Evolutionary conservation across 2,329 filamentous ascomycete species (phyloP), one percentile per base, ranked within the genome.

Genomic region (Cladosporium sp.): DNA sequence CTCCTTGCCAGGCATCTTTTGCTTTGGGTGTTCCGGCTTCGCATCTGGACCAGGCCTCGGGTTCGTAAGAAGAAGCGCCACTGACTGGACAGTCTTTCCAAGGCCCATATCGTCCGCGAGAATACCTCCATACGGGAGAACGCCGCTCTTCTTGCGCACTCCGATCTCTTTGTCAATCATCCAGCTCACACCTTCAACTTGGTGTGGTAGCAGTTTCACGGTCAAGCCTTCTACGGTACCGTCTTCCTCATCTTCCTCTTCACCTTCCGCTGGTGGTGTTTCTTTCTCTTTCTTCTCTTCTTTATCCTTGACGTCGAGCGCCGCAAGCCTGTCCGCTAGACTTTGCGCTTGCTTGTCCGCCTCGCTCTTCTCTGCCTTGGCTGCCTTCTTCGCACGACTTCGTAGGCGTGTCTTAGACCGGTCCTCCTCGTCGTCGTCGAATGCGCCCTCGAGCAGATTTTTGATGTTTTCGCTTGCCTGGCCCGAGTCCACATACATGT

Each of bases 51-150:
- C 70, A 3, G 84, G 83, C 28, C 90, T 92, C 21, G 88, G 86
- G 73, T 98, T 97, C 64, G 85, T 90, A 43, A 99, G 83, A 49
- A 99, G 90, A 34, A 98, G 84, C 1, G 94, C 89, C 65, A 99
- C 91, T 1, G 93, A 92, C 79, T 99, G 95, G 16, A 99, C 86
- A 0, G 95, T 99, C 83, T 99, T 99, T 66, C 95, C 95, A 16
- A 98, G 82, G 70, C 94, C 94, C 94, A 98, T 96, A 70, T 99
- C 95, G 73, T 99, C 95, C 21, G 95, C 95, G 39, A 99, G 85
- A 68, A 99, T 96, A 21, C 95, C 95, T 39, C 95, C 95, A 72
- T 96, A 95, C 32, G 94, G 93, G 11, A 96, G 85, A 0, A 87
- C 83, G 4, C 85, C 86, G 65, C 91, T 91, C 71, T 89, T 90